A percentile compares a stretch with the other conserved stretches of the same genome.
phyloP scores from a whole-genome alignment of 2,329 filamentous ascomycete genomes.

The Colletotrichum eleusines region DNA sequence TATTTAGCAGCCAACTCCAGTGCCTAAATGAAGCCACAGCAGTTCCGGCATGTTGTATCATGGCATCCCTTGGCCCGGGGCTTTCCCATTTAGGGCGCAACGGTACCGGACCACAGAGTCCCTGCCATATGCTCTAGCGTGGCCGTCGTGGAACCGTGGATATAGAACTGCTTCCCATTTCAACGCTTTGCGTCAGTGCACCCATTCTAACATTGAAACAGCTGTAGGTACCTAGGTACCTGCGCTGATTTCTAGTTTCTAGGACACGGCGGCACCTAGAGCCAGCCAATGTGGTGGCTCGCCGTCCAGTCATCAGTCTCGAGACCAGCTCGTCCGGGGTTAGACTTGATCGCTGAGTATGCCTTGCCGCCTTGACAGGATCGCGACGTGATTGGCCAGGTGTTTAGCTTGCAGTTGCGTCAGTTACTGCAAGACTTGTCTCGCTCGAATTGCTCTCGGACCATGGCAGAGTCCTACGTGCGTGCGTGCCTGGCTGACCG shows the following conservation, averaged over 20 bases:
- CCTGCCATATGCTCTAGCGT: neutral
- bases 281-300: constrained; percentile 26
- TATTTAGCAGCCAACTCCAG: neutral
- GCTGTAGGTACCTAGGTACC: neutral
- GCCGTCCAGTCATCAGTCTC: constrained; percentile 13
- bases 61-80: neutral
- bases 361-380: constrained; percentile 26
- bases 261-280: neutral
- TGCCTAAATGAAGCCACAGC: constrained; percentile 7
- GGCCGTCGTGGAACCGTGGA: neutral
- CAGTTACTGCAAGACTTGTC: constrained; percentile 21
- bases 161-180: neutral
- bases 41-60: neutral
- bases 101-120: neutral
- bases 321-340: constrained; percentile 15
- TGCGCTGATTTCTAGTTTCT: neutral
- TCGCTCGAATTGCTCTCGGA: constrained; percentile 6
- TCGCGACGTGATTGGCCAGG: constrained; percentile 17
- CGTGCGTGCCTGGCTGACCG: neutral
- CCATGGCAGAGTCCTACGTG: constrained; percentile 13
- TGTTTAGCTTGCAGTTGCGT: neutral
- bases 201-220: neutral
- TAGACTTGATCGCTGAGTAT: constrained; percentile 21
- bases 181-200: constrained; percentile 3
- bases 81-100: neutral